Conservation (phyloP, 805 yeast species). For the Zygotorulaspora florentina region DNA sequence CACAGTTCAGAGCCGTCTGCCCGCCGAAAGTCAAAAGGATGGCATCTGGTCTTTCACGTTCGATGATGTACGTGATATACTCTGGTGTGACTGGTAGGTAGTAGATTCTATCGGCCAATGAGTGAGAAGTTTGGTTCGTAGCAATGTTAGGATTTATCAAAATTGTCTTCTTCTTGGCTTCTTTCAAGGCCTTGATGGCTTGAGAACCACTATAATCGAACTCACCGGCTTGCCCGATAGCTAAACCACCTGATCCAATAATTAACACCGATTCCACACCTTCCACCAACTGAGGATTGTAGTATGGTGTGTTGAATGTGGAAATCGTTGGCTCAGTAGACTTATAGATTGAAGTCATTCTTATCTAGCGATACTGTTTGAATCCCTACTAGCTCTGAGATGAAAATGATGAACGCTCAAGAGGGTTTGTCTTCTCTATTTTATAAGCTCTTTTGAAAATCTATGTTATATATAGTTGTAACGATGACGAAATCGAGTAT, state of each 20-base stretch:
- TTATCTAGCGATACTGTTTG: slow-evolving; percentile 1
- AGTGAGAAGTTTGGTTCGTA: slow-evolving; percentile 93
- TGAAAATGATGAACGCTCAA: not conserved
- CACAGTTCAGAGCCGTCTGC: slow-evolving; percentile 95
- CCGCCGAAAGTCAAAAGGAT: slow-evolving; percentile 96
- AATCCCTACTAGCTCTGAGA: not conserved
- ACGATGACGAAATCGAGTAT: not conserved
- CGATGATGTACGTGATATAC: slow-evolving; percentile 90
- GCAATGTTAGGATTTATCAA: slow-evolving; percentile 95
- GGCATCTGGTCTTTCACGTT: slow-evolving; percentile 95
- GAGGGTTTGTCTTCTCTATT: not conserved
- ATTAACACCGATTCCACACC: slow-evolving; percentile 58
- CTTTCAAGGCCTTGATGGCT: slow-evolving; percentile 92
- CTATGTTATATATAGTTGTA: not conserved
- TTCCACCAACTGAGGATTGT: slow-evolving; percentile 32
- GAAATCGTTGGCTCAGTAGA: slow-evolving; percentile 31
- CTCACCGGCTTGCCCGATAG: slow-evolving; percentile 98
- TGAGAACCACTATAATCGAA: slow-evolving; percentile 97
- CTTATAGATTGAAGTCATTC: slow-evolving; percentile 27
- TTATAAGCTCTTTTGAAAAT: not conserved
- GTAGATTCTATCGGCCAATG: slow-evolving; percentile 92
- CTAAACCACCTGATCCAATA: slow-evolving; percentile 95
- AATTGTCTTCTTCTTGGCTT: slow-evolving; percentile 80
- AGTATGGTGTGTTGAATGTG: slow-evolving; percentile 28
- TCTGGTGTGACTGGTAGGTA: slow-evolving; percentile 96